Evolutionary conservation across 2,329 filamentous ascomycete genomes (phyloP), one percentile per base, ranked within the genome.

Genomic region (Chaetomium strumarium): DNA sequence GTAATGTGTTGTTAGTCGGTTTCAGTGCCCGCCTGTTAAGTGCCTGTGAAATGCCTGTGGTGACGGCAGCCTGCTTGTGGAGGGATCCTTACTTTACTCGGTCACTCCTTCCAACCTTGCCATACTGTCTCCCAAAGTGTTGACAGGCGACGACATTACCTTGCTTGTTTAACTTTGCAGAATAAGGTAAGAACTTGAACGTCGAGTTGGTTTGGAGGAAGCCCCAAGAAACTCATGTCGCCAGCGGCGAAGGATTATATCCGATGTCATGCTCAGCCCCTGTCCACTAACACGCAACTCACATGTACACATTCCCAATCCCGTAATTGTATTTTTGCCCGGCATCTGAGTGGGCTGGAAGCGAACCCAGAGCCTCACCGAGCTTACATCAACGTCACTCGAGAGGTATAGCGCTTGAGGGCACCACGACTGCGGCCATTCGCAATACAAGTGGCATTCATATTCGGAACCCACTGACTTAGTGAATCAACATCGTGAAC

Each of bases 291-390:
- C 44, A 31, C 30, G 29, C 29, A 45, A 37, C 2, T 37, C 38
- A 17, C n/a, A 49, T 37, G 37, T 50, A 39, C 52, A 48, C 40
- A 48, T 55, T 24, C 52, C 52, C 17, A 37, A 55, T 49, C 2
- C 34, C 44, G 48, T 39, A 45, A 30, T 19, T 48, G 44, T 14
- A 48, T 41, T 31, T 51, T 9, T 17, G 47, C 24, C 20, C 43
- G 20, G 34, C 14, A 16, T 29, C 14, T 14, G 16, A 13, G 43
- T 17, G 24, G 16, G 12, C 7, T 33, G 31, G 14, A 3, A 34
- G 11, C 33, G 33, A 33, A 14, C 10, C 16, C 43, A 13, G 33
- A 41, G 42, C 48, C 48, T 40, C 48, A 20, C 16, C 34, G 44
- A 24, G 41, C 49, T 55, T 47, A 44, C 38, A 31, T 46, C 45